Percentiles rank a stretch among this genome's conserved stretches.
phyloP scores from a whole-genome alignment of 495 filamentous ascomycete genomes.

The Penicillium cataractarum region DNA sequence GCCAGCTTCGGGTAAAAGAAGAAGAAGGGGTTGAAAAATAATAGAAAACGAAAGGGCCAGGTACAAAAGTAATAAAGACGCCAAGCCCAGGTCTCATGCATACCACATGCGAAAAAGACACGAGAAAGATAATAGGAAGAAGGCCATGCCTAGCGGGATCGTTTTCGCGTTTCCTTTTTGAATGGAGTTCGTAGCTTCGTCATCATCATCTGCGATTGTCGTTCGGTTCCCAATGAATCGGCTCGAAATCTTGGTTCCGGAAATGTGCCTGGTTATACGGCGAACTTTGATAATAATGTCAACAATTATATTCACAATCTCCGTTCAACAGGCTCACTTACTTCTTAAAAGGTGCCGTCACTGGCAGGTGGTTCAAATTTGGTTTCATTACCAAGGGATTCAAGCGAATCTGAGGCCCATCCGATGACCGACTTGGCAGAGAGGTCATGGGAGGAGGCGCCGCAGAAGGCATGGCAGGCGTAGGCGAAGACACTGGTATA shows the following conservation, averaged over 20 bases:
- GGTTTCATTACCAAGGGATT: slow-evolving; percentile 54
- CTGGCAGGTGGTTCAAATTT: slow-evolving; percentile 48
- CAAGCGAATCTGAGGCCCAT: slow-evolving; percentile 49
- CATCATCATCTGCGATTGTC: slow-evolving; percentile 33
- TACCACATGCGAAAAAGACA: not conserved
- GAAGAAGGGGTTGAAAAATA: not conserved
- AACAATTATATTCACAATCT: slow-evolving; percentile 46
- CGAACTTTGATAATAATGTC: slow-evolving; percentile 56
- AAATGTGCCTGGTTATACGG: slow-evolving; percentile 85
- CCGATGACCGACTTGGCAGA: slow-evolving; percentile 41
- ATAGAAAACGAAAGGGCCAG: not conserved
- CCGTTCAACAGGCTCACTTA: slow-evolving; percentile 18
- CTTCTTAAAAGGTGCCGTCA: slow-evolving; percentile 52
- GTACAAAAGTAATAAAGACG: slow-evolving; percentile 6
- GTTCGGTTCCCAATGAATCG: slow-evolving; percentile 53
- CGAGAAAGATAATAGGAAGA: not conserved
- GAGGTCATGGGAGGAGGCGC: slow-evolving; percentile 44
- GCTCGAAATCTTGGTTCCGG: slow-evolving; percentile 83
- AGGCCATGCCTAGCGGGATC: not conserved
- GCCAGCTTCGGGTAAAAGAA: not conserved
- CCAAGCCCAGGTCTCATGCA: slow-evolving; percentile 9
- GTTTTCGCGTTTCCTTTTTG: not conserved
- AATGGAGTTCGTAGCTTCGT: slow-evolving; percentile 16
- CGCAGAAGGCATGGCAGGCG: slow-evolving; percentile 34
- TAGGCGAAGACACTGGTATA: slow-evolving; percentile 39